Conservation (phyloP, 208 protist genomes). For the Wallacemonas sp. region DNA sequence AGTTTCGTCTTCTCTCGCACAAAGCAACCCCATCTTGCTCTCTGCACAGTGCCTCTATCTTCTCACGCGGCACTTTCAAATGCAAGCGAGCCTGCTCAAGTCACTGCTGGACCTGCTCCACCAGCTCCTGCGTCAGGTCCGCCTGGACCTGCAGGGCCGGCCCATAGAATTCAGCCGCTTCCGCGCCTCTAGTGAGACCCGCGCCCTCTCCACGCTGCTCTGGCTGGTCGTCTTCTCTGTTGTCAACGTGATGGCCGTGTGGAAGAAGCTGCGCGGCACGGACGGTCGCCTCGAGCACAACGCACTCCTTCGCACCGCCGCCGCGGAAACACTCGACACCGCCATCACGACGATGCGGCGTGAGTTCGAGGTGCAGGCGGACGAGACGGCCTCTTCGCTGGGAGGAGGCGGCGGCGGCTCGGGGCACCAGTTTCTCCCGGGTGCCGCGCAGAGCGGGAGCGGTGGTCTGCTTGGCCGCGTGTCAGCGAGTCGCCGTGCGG, state of each 20-base stretch:
- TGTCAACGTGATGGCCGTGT: conserved; percentile 63
- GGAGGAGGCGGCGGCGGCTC: background rate
- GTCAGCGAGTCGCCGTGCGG: background rate
- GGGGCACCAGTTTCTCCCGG: background rate
- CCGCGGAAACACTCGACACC: conserved; percentile 33
- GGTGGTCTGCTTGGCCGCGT: conserved; percentile 8
- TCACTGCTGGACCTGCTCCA: conserved; percentile 52
- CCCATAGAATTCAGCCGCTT: conserved; percentile 19
- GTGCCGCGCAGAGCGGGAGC: background rate
- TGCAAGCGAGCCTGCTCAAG: conserved; percentile 59
- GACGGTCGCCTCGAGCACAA: conserved; percentile 45
- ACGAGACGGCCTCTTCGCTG: background rate
- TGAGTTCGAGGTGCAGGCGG: conserved; percentile 24
- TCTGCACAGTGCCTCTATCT: conserved; percentile 81
- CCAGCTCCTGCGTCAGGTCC: conserved; percentile 37
- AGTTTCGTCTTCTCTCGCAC: background rate
- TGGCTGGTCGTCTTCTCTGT: conserved; percentile 75
- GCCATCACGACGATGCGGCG: conserved; percentile 28
- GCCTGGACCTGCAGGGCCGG: conserved; percentile 24
- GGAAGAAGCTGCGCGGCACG: conserved; percentile 48
- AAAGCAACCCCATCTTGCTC: conserved; percentile 51
- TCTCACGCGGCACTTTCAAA: conserved; percentile 86
- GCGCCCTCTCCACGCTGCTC: conserved; percentile 43
- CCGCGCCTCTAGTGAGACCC: conserved; percentile 34
- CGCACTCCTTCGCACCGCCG: conserved; percentile 41